phyloP scores from a whole-genome alignment of 2,329 filamentous ascomycete species.

The Amesomyces nigricolor region DNA sequence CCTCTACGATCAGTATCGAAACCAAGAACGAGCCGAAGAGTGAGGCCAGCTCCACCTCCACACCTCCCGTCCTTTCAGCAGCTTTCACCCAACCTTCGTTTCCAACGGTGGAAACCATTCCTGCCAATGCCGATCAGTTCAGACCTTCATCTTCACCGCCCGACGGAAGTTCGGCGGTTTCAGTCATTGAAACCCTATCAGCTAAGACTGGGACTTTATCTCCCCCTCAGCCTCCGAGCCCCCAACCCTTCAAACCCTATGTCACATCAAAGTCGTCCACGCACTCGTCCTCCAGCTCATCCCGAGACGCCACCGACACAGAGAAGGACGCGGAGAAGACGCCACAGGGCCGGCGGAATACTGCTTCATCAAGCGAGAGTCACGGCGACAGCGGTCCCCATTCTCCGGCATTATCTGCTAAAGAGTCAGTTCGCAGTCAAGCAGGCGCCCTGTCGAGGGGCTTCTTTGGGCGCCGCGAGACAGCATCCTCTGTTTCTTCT shows the following conservation, averaged over 20 bases:
- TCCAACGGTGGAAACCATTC: conserved; percentile 62
- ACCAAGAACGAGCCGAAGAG: conserved; percentile 19
- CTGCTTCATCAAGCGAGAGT: conserved; percentile 34
- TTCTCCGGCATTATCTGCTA: conserved; percentile 24
- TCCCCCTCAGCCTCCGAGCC: conserved; percentile 43
- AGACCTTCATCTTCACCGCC: conserved; percentile 51
- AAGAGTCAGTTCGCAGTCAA: conserved; percentile 21
- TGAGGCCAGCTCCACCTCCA: conserved; percentile 31
- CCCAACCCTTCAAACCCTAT: conserved; percentile 34
- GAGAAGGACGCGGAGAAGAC: conserved; percentile 37
- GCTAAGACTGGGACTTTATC: conserved; percentile 53
- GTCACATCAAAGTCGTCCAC: conserved; percentile 38
- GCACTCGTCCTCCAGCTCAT: conserved; percentile 46
- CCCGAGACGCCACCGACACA: conserved; percentile 38
- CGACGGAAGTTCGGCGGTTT: conserved; percentile 54
- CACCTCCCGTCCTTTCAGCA: conserved; percentile 53
- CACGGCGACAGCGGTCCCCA: conserved; percentile 28
- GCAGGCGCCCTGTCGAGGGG: conserved; percentile 20
- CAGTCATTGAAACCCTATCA: conserved; percentile 64
- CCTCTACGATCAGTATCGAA: conserved; percentile 16
- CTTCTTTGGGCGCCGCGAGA: conserved; percentile 25
- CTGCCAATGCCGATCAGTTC: conserved; percentile 59
- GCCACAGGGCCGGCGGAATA: conserved; percentile 31
- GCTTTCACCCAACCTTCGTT: conserved; percentile 59
- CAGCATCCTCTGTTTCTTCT: conserved; percentile 11